Evolutionary conservation across 1,139 yeast genomes (phyloP), one percentile per base, ranked within the genome.

Genomic region (Saccharomycopsis hybrid): DNA sequence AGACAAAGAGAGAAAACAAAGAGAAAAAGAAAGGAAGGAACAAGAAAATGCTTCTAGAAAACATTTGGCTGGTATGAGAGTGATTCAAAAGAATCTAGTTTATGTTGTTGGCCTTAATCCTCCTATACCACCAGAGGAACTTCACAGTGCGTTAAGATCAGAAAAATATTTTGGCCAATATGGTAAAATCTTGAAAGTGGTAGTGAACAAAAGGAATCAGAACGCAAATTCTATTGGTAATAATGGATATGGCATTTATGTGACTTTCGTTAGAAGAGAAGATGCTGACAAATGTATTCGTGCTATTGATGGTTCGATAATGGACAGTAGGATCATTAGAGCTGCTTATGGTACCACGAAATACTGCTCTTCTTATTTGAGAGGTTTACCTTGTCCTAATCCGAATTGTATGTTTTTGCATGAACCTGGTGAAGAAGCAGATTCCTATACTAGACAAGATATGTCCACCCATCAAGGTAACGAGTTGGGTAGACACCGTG

Each of bases 321-420:
- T 92, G 65, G 98, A 94, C 62, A 97, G 97, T 4, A 79, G 87
- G 64, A 70, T 80, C 56, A 73, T 85, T 55, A 74, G 95, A 54
- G 98, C 98, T 13, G 97, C 98, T 0, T 95, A 90, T 66, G 99
- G 99, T 62, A 94, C 98, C 3, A 94, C 99, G n/a, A 94, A 94
- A 67, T 94, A 94, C 69, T 94, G 99, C 66, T 88, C 96, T 13
- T 85, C 96, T 1, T 94, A 94, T 64, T 73, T 94, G 57, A 78
- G 97, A 57, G 97, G 97, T 39, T 95, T 88, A 65, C 83, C 95
- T 25, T 94, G 99, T 69, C 98, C 96, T 54, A 94, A 94, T 67
- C 98, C 98, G 54, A 89, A 89, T 64, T 94, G 99, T 74, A 94
- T 94, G 98, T 94, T 92, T 63, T 74, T 94, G 60, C 99, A 94